Evolutionary conservation across 2,329 filamentous ascomycete genomes (phyloP), one percentile per base, ranked within the genome.

Genomic region (Westerdykella sp.): DNA sequence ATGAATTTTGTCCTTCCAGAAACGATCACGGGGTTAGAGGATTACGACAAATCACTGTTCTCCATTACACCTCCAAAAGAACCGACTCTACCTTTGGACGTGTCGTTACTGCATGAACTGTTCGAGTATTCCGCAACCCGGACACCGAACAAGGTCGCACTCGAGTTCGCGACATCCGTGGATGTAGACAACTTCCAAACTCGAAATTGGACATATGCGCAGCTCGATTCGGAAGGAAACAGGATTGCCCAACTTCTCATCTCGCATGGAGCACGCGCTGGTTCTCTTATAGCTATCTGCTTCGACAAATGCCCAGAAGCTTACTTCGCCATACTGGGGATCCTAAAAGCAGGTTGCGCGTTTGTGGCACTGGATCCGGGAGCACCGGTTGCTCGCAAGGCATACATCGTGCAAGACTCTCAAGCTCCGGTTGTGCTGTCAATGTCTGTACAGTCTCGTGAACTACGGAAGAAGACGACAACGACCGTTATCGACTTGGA

Each of bases 291-390:
- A 16, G 87, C 81, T 0, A 75, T 91, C 7, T 88, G 85, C 58
- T 94, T 94, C 56, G 81, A 88, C 43, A 95, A 95, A 60, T 90
- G 84, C 47, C 83, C 88, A 0, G 84, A 91, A 58, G 88, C 87
- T 0, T 90, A 87, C 31, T 87, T 93, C 55, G 78, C 84, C 0
- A 89, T 94, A 32, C 70, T 94, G 1, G 88, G 87, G 1, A 83
- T 93, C 42, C 69, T 94, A 25, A 95, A 95, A 62, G 80, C 84
- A 5, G 88, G 88, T 0, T 90, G 84, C 59, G 79, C 84, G 1
- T 94, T 90, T 62, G 74, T 95, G 13, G 87, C 88, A 0, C 74
- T 95, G 9, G 88, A 95, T 57, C 83, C 85, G 0, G 76, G 75
- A 1, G 84, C 88, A 0, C 88, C 88, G 0, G 69, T 72, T 3